These are phyloP conservation scores for Prunus mongolica DNA, from an alignment of 306 rosid species.

Conservation along the genomic window DNA sequence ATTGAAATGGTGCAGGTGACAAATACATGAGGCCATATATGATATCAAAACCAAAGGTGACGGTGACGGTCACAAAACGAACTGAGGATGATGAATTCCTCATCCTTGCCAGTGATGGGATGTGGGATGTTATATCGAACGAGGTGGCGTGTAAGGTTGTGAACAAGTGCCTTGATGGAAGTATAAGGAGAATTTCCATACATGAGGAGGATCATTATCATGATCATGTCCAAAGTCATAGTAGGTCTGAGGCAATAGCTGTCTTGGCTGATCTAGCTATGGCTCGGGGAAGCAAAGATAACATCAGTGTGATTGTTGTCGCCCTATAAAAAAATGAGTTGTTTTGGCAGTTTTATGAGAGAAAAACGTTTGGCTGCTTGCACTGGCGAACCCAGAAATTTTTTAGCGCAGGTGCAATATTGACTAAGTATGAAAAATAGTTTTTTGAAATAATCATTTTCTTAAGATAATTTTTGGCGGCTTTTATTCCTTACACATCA, in stretches of 20 bases:
- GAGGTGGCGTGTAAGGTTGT: slow-evolving; percentile 65
- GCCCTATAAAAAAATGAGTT: slow-evolving; percentile 41
- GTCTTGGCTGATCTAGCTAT: slow-evolving; percentile 62
- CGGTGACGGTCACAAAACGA: slow-evolving; percentile 44
- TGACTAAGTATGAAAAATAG: no score
- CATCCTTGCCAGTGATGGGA: slow-evolving; percentile 79
- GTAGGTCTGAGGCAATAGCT: slow-evolving; percentile 51
- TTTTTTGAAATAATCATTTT: no score
- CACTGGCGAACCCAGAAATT: no score
- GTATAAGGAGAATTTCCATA: slow-evolving; percentile 8
- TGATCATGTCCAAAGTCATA: slow-evolving; percentile 17
- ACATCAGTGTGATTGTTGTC: slow-evolving; percentile 78
- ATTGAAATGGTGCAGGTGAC: slow-evolving; percentile 49
- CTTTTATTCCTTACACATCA: no score
- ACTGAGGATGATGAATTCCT: slow-evolving; percentile 68
- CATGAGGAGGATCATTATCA: neutral
- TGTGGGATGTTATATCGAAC: slow-evolving; percentile 78
- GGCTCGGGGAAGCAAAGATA: slow-evolving; percentile 80
- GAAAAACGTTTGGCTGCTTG: no score
- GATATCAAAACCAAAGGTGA: slow-evolving; percentile 80
- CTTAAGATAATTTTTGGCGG: no score
- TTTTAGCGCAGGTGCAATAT: no score
- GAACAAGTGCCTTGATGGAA: slow-evolving; percentile 52
- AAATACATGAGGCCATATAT: slow-evolving; percentile 73
- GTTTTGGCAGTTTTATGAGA: no score